Base-by-base conservation (phyloP, 768 basidiomycete genomes). In the Ramaria sp. region DNA sequence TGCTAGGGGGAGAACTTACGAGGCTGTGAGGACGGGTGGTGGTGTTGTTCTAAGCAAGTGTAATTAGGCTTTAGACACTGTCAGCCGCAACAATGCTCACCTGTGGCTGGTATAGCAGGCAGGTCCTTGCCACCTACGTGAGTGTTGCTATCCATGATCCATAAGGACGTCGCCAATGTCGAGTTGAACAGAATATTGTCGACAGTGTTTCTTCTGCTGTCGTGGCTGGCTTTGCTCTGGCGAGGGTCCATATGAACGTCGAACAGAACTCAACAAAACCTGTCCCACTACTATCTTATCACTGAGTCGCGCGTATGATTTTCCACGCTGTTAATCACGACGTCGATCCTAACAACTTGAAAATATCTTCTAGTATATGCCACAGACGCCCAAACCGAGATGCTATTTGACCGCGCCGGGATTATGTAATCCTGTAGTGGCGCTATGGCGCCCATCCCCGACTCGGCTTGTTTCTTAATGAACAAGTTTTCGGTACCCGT, bases 151-250 rank as follows among this genome's bases (percentile, higher is more conserved):
- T 39, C 51, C 37, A 19, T 52, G 51, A 7, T 22, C 33, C 1
- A 37, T 7, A 31, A 34, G 51, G 17, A 34, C 37, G 17, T 52
- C 17, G n/a, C 24, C 37, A 33, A 52, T 52, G 24, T 52, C 51
- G 6, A 52, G 20, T 38, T 52, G 51, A 12, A 52, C 51, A 22
- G 51, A 52, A 19, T 52, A 52, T 19, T 52, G 51, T 38, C 51
- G 51, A 7, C 51, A 33, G 15, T 52, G 51, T 20, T 52, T 52
- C 37, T 38, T 34, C 20, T 37, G 33, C 20, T 39, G 51, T 39
- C 24, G 33, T 37, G 51, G 51, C 19, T n/a, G 37, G 9, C 3
- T 9, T 31, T 52, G 51, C 24, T 52, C 11, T 6, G 37, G 51
- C 51, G 33, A 13, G 4, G 51, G 51, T 9, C 51, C 51, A 34